Base-by-base conservation (phyloP, 306 rosid genomes). In the Prosopis cineraria region DNA sequence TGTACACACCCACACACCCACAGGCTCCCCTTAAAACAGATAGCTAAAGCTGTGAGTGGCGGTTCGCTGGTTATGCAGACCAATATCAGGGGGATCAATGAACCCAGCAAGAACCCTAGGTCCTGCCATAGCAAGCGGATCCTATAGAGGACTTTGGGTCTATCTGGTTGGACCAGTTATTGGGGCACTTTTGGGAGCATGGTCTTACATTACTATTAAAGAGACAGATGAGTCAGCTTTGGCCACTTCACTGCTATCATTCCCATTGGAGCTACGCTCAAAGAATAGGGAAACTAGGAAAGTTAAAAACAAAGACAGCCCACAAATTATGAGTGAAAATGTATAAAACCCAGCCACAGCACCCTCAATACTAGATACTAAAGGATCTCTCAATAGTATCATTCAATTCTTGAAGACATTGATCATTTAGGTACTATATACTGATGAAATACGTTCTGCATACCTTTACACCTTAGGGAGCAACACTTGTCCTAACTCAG, bases 61-160 rank as follows among this genome's bases (percentile, higher is more conserved):
- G n/a, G 45, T 82, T 80, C 64, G 7, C 7, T 24, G 68, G 62
- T 47, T 68, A 78, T 72, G 1, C 87, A 92, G 97, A 71, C 97
- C 98, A 24, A 74, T 92, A 80, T 90, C 97, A 33, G 98, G 97
- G 30, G 96, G 97, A 39, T 94, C 97, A 37, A 89, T 90, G 98
- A 94, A 94, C 83, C 97, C 97, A 20, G 98, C 92, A 17, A 90
- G 98, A 72, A 81, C 98, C 62, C 19, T 90, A 33, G 97, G 95
- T 24, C 97, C 98, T 20, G 98, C 97, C 33, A 65, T 92, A 75
- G 97, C 92, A 2, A 83, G 85, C 64, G 71, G 86, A 63, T 72
- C 76, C 48, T 90, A 88, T 50, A 84, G 84, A 59, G 93, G 88
- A 44, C 80, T 94, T 34, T 90, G 98, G 97, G 80, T 92, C 37